Conservation (phyloP, 78 protist genomes). For the Tieghemostelium lacteum region DNA sequence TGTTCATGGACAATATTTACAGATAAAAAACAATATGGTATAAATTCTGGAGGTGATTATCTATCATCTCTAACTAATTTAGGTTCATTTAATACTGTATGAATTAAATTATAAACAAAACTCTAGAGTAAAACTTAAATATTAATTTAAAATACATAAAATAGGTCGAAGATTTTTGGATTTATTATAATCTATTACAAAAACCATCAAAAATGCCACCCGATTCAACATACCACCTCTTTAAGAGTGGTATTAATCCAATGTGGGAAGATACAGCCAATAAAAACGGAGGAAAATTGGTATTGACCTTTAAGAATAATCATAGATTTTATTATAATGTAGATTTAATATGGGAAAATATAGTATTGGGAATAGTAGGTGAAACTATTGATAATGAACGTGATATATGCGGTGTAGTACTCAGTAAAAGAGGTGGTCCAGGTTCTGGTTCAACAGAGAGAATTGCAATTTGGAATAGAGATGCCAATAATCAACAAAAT, state of each 20-base stretch:
- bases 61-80: constrained; percentile 40
- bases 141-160: too few relatives aligned
- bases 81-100: constrained; percentile 65
- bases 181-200: constrained; percentile 47
- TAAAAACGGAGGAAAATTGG: constrained; percentile 63
- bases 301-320: not conserved
- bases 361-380: constrained; percentile 70
- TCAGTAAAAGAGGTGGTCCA: constrained; percentile 29
- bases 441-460: constrained; percentile 20
- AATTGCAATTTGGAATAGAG: constrained; percentile 60
- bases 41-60: constrained; percentile 40
- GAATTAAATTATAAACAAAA: not conserved
- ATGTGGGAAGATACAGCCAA: constrained; percentile 71
- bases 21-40: constrained; percentile 12
- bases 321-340: constrained; percentile 11
- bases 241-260: constrained; percentile 61
- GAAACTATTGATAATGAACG: constrained; percentile 65
- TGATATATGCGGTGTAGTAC: constrained; percentile 67
- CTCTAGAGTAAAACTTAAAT: too few relatives aligned
- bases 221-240: constrained; percentile 63
- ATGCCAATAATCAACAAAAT: constrained; percentile 5
- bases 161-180: constrained; percentile 77
- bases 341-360: constrained; percentile 71
- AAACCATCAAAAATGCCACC: constrained; percentile 64
- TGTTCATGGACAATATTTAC: constrained; percentile 53